These are phyloP conservation scores for Lentinula boryana DNA, from an alignment of 768 basidiomycete species.

Conservation along the genomic window DNA sequence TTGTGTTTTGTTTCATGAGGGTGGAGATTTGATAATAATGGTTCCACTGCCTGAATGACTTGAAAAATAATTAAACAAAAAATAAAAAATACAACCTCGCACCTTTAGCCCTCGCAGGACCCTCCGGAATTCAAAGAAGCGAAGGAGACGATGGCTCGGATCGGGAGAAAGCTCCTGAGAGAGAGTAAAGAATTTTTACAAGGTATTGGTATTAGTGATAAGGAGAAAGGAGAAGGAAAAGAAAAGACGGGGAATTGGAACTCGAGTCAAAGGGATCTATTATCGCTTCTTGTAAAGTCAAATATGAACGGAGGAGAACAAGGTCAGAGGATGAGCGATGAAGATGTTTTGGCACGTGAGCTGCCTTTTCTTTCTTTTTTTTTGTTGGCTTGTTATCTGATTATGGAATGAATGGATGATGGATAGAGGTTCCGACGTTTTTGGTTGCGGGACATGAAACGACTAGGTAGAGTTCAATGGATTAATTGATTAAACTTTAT, in stretches of 20 bases:
- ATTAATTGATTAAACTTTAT: background rate
- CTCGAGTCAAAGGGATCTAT: conserved; percentile 38
- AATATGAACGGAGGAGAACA: conserved; percentile 60
- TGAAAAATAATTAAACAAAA: too few species aligned
- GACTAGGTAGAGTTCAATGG: conserved; percentile 16
- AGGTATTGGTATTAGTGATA: conserved; percentile 12
- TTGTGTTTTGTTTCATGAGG: background rate
- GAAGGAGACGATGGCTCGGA: conserved; percentile 36
- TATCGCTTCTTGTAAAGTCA: conserved; percentile 55
- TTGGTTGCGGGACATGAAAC: conserved; percentile 39
- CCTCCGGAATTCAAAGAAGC: conserved; percentile 24
- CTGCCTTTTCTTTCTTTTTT: background rate
- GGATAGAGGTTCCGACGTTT: conserved; percentile 38
- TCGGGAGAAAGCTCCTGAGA: conserved; percentile 42
- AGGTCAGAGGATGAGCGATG: conserved; percentile 53
- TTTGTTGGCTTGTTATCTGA: background rate
- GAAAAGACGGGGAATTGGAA: conserved; percentile 21
- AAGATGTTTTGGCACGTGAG: conserved; percentile 51
- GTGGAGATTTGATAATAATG: too few species aligned
- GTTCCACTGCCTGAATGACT: too few species aligned
- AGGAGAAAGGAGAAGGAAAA: too few species aligned
- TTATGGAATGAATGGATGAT: background rate
- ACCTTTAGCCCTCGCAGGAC: conserved; percentile 22
- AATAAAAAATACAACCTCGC: too few species aligned
- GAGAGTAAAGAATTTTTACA: conserved; percentile 37